Conservation (phyloP, 768 basidiomycete genomes). For the Boletus sp. region DNA sequence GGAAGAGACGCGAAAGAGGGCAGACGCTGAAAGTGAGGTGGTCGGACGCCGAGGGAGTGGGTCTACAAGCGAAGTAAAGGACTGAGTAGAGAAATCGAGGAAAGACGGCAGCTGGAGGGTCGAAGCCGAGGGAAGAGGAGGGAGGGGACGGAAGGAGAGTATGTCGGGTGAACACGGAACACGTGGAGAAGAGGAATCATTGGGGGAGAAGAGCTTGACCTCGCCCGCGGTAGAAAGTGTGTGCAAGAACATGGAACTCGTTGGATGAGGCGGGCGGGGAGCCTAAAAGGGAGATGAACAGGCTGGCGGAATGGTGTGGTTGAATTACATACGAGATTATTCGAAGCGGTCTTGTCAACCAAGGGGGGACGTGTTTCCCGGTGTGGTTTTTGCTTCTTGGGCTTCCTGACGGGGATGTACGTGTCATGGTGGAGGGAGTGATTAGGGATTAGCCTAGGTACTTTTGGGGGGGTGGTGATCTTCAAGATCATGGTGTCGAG, state of each 20-base stretch:
- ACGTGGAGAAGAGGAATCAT: slow-evolving; percentile 17
- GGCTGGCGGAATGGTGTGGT: not conserved
- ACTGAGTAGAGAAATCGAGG: slow-evolving; percentile 28
- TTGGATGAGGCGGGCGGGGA: slow-evolving; percentile 10
- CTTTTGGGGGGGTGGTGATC: slow-evolving; percentile 29
- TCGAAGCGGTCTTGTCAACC: slow-evolving; percentile 29
- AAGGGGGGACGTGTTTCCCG: slow-evolving; percentile 30
- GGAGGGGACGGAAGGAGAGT: slow-evolving; percentile 30
- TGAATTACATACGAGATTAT: slow-evolving; percentile 28
- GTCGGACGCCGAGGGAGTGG: slow-evolving; percentile 2
- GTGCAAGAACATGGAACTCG: slow-evolving; percentile 17
- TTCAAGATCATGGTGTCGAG: slow-evolving; percentile 39
- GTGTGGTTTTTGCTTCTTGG: slow-evolving; percentile 17
- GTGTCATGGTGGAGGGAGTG: slow-evolving; percentile 16
- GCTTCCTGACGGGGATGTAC: slow-evolving; percentile 23
- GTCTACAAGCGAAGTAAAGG: slow-evolving; percentile 13
- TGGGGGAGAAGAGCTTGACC: slow-evolving; percentile 1
- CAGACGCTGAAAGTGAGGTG: slow-evolving; percentile 16
- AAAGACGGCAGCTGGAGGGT: slow-evolving; percentile 40
- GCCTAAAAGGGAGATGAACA: slow-evolving; percentile 16
- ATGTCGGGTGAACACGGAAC: slow-evolving; percentile 4
- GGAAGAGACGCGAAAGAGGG: slow-evolving; percentile 14
- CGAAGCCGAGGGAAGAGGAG: slow-evolving; percentile 36
- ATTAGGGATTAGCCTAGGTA: slow-evolving; percentile 28
- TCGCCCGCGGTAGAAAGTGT: slow-evolving; percentile 5